Conservation (phyloP, 352 stramenopile species). For the Pythium phragmiticola region DNA sequence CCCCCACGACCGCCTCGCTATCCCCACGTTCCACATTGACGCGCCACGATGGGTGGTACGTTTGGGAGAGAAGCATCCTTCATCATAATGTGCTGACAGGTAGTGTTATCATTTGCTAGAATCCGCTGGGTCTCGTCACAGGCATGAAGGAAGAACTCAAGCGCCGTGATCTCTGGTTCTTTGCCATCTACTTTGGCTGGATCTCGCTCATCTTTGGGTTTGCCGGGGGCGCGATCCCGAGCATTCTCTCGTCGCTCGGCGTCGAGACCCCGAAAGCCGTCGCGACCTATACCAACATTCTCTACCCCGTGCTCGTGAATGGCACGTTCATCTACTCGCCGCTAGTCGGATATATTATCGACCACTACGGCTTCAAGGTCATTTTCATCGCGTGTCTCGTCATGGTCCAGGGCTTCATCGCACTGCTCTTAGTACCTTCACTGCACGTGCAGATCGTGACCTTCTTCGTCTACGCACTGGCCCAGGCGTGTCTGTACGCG, state of each 20-base stretch:
- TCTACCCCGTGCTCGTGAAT: constrained; percentile 79
- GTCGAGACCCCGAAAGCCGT: constrained; percentile 28
- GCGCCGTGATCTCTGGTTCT: constrained; percentile 69
- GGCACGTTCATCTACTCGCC: constrained; percentile 81
- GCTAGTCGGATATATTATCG: constrained; percentile 69
- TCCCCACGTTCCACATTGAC: constrained; percentile 57
- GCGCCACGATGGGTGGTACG: constrained; percentile 52
- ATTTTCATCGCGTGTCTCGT: constrained; percentile 65
- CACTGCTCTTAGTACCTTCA: constrained; percentile 59
- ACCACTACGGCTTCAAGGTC: constrained; percentile 76
- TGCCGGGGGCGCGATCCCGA: constrained; percentile 68
- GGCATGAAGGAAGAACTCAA: constrained; percentile 57
- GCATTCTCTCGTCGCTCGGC: constrained; percentile 49
- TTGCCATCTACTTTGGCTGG: constrained; percentile 79
- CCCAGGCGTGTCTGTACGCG: constrained; percentile 71
- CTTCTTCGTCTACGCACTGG: constrained; percentile 77
- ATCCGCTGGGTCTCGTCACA: constrained; percentile 53
- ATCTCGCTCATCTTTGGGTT: constrained; percentile 83
- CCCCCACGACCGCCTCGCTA: constrained; percentile 38
- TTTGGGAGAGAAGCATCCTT: background rate
- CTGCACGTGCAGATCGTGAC: constrained; percentile 57
- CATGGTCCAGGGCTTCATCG: constrained; percentile 66
- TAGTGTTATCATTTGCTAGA: constrained; percentile 25
- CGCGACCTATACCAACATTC: constrained; percentile 57
- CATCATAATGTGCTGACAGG: background rate